phyloP scores from a whole-genome alignment of 2,329 filamentous ascomycete genomes.

The Salinomyces thailandicus region DNA sequence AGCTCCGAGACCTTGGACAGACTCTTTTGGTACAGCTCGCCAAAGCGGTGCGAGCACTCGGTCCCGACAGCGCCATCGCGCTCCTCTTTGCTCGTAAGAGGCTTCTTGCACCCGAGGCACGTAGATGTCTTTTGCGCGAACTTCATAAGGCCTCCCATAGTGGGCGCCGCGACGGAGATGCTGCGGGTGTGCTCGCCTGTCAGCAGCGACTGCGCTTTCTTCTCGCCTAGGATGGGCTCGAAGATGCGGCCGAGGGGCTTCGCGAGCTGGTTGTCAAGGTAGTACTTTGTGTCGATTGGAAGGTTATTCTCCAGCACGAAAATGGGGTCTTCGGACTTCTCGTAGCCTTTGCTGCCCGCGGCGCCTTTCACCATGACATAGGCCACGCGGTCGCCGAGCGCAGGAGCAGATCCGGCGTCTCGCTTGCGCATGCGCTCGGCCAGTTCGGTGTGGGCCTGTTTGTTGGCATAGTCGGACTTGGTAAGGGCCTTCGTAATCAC shows the following conservation, averaged over 20 bases:
- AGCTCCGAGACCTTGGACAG: constrained; percentile 81
- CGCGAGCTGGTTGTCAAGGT: constrained; percentile 93
- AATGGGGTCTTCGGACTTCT: constrained; percentile 93
- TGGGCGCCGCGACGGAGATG: constrained; percentile 84
- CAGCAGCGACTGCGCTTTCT: constrained; percentile 74
- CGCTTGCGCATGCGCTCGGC: constrained; percentile 95
- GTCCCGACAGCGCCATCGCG: constrained; percentile 76
- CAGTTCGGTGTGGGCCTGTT: constrained; percentile 92
- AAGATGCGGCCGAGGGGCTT: constrained; percentile 94
- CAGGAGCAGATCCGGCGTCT: constrained; percentile 85
- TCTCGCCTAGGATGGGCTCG: constrained; percentile 92
- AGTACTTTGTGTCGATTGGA: constrained; percentile 96
- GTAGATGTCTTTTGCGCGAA: constrained; percentile 97
- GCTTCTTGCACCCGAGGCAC: constrained; percentile 99
- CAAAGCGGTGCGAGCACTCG: constrained; percentile 73
- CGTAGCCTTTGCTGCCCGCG: constrained; percentile 84
- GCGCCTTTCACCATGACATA: constrained; percentile 96
- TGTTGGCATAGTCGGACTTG: constrained; percentile 79
- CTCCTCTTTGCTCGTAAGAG: constrained; percentile 69
- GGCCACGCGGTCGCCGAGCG: constrained; percentile 86
- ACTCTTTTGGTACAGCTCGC: constrained; percentile 88
- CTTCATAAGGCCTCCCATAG: constrained; percentile 91
- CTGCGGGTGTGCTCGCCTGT: constrained; percentile 91
- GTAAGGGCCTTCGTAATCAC: constrained; percentile 97
- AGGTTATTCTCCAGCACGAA: constrained; percentile 96